These are phyloP conservation scores for Moesziomyces antarcticus DNA, from an alignment of 1,284 basidiomycete genomes.

Conservation along the genomic window DNA sequence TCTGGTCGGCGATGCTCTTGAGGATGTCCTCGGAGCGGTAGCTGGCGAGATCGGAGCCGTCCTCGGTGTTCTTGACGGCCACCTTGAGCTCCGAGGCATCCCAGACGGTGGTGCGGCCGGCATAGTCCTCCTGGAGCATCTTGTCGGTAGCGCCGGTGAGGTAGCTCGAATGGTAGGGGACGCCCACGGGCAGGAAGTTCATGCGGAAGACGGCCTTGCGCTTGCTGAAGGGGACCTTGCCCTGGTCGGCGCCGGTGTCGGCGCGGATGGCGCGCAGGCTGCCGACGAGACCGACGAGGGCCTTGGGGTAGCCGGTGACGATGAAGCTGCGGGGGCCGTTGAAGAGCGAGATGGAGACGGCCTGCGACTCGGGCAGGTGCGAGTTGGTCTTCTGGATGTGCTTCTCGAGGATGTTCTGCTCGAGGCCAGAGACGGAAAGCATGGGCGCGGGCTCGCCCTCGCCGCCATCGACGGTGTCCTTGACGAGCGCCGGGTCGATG, in stretches of 20 bases:
- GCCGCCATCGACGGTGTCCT: constrained; percentile 88
- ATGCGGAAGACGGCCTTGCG: constrained; percentile 92
- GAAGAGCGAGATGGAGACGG: constrained; percentile 85
- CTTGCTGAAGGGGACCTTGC: constrained; percentile 91
- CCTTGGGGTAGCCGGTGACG: constrained; percentile 88
- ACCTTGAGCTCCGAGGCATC: constrained; percentile 78
- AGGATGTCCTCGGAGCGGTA: constrained; percentile 46
- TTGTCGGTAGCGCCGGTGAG: constrained; percentile 81
- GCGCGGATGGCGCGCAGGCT: constrained; percentile 89
- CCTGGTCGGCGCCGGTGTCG: constrained; percentile 87
- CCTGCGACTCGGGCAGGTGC: constrained; percentile 80
- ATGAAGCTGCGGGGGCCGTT: constrained; percentile 92
- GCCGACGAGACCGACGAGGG: constrained; percentile 92
- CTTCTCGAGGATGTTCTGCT: constrained; percentile 76
- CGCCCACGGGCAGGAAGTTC: constrained; percentile 91
- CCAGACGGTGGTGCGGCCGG: constrained; percentile 73
- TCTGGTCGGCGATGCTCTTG: constrained; percentile 73
- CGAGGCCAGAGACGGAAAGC: constrained; percentile 87
- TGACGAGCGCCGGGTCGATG: constrained; percentile 85
- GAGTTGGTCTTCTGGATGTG: constrained; percentile 90
- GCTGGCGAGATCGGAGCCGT: constrained; percentile 55
- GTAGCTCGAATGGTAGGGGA: constrained; percentile 94
- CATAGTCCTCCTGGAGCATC: constrained; percentile 79
- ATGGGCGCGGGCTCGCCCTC: constrained; percentile 94
- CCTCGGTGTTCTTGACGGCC: constrained; percentile 89